Evolutionary conservation across 2,329 filamentous ascomycete genomes (phyloP).

Genomic region (Pestalotiopsis sp.): DNA sequence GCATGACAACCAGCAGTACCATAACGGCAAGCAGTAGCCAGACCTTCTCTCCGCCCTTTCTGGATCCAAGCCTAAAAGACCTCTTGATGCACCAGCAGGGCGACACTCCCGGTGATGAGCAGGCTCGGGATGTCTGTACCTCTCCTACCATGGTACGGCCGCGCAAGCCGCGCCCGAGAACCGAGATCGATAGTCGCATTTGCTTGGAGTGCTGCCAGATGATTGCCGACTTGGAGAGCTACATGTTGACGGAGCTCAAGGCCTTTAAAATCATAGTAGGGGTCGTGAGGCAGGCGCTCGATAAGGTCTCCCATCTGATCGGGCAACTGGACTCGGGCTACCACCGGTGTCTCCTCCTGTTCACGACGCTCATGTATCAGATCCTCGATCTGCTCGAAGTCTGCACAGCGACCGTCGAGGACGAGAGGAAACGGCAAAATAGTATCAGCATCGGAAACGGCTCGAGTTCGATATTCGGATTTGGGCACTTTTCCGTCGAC

Average conservation of each 20-base stretch:
- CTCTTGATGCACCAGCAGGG: neutral
- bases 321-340: conserved; percentile 11
- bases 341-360: conserved; percentile 16
- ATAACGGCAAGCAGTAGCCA: neutral
- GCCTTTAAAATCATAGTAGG: conserved; percentile 15
- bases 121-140: neutral
- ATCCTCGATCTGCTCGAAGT: conserved; percentile 16
- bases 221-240: conserved; percentile 17
- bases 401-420: conserved; percentile 1
- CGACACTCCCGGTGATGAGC: neutral
- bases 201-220: conserved; percentile 18
- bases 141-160: neutral
- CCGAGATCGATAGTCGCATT: conserved; percentile 13
- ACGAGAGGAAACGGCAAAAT: neutral
- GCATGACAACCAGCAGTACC: neutral
- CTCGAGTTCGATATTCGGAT: neutral
- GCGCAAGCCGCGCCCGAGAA: conserved; percentile 1
- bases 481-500: neutral
- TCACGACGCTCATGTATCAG: conserved; percentile 17
- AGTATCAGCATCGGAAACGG: neutral
- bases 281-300: conserved; percentile 8
- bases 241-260: conserved; percentile 15
- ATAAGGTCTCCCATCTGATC: conserved; percentile 12
- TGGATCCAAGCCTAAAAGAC: neutral
- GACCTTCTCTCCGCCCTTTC: neutral